Percentiles rank a stretch among this genome's conserved stretches.
Conservation (phyloP, 1,284 basidiomycete species). For the Butyriboletus appendiculatus region DNA sequence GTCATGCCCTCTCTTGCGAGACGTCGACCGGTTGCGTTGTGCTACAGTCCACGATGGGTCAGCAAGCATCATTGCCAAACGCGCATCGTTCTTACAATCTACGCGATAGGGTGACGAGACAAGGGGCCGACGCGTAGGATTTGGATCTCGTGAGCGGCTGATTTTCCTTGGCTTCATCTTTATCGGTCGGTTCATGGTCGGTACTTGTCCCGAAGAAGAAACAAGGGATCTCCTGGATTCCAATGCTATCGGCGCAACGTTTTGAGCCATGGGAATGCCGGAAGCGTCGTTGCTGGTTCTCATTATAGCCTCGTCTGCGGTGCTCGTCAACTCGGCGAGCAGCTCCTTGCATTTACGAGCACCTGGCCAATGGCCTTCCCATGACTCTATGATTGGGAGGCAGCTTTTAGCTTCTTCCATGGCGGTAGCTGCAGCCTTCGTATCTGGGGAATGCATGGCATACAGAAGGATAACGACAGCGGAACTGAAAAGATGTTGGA, state of each 20-base stretch:
- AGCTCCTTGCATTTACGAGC: slow-evolving; percentile 84
- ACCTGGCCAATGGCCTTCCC: slow-evolving; percentile 89
- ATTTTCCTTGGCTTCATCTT: slow-evolving; percentile 55
- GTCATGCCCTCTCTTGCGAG: slow-evolving; percentile 69
- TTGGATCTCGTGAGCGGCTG: slow-evolving; percentile 62
- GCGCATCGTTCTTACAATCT: slow-evolving; percentile 51
- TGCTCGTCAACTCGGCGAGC: slow-evolving; percentile 65
- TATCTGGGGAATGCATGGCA: slow-evolving; percentile 81
- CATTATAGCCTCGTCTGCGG: slow-evolving; percentile 65
- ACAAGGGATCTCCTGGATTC: slow-evolving; percentile 52
- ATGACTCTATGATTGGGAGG: slow-evolving; percentile 69
- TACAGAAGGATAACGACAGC: slow-evolving; percentile 86
- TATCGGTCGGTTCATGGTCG: slow-evolving; percentile 44
- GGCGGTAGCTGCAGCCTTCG: slow-evolving; percentile 65
- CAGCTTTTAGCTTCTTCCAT: slow-evolving; percentile 83
- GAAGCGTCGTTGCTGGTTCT: slow-evolving; percentile 34
- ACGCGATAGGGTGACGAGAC: slow-evolving; percentile 67
- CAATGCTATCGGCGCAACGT: slow-evolving; percentile 36
- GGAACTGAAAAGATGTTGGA: slow-evolving; percentile 89
- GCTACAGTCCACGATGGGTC: slow-evolving; percentile 41
- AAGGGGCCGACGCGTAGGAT: slow-evolving; percentile 55
- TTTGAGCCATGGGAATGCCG: slow-evolving; percentile 30
- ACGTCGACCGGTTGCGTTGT: slow-evolving; percentile 70
- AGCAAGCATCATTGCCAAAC: slow-evolving; percentile 17
- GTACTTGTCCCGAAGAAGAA: slow-evolving; percentile 32